Evolutionary conservation across 2,329 filamentous ascomycete species (phyloP).

Genomic region (Helotiales sp.): DNA sequence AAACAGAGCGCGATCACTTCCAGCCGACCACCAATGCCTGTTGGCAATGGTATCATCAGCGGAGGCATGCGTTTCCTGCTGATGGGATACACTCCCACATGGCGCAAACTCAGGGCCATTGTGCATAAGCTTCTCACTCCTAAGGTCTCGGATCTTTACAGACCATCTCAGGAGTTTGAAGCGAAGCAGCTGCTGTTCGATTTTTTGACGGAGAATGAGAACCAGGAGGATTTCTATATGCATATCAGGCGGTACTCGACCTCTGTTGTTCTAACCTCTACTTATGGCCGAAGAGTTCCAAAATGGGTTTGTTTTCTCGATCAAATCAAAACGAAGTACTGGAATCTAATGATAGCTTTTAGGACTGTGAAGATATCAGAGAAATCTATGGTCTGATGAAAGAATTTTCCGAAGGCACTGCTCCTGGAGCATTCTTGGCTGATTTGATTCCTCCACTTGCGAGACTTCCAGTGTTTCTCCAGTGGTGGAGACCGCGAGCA

Average conservation of each 20-base stretch:
- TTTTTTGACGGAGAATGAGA: conserved; percentile 35
- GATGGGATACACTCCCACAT: conserved; percentile 41
- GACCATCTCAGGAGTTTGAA: conserved; percentile 43
- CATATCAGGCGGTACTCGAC: conserved; percentile 41
- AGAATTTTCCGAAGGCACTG: conserved; percentile 37
- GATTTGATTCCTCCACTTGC: conserved; percentile 44
- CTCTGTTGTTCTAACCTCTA: conserved; percentile 43
- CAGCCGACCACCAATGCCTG: conserved; percentile 27
- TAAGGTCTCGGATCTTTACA: conserved; percentile 33
- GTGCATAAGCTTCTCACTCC: conserved; percentile 43
- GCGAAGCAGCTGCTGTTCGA: conserved; percentile 40
- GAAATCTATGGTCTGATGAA: conserved; percentile 22
- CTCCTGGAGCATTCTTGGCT: conserved; percentile 46
- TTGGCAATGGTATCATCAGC: conserved; percentile 39
- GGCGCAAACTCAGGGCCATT: conserved; percentile 41
- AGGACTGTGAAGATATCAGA: conserved; percentile 38
- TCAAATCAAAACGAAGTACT: no score
- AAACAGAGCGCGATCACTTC: conserved; percentile 34
- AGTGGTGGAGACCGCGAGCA: conserved; percentile 43
- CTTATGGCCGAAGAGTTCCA: conserved; percentile 39
- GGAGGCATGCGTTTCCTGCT: conserved; percentile 41
- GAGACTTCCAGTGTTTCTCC: conserved; percentile 39
- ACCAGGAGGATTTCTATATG: conserved; percentile 30
- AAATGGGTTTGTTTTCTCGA: conserved; percentile 28
- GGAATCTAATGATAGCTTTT: no score